These are phyloP conservation scores for Linaria vulgaris DNA, from an alignment of 257 asterid genomes.

Conservation along the genomic window DNA sequence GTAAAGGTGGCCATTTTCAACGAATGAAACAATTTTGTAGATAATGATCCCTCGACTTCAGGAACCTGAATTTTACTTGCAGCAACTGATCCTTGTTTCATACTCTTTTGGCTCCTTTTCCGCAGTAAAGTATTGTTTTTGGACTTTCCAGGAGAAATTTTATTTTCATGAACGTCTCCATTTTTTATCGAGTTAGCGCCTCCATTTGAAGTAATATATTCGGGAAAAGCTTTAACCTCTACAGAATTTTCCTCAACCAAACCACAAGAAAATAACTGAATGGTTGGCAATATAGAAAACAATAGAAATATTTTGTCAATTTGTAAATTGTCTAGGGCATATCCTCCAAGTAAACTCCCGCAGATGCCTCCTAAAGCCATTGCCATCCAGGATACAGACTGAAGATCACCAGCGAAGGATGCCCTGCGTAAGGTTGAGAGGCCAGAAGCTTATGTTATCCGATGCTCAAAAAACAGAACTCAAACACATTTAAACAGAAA, in stretches of 20 bases:
- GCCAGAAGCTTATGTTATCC: constrained; percentile 19
- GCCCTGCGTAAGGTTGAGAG: constrained; percentile 60
- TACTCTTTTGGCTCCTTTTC: constrained; percentile 58
- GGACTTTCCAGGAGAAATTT: constrained; percentile 35
- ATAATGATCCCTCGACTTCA: constrained; percentile 41
- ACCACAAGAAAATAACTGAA: constrained; percentile 81
- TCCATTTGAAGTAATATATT: constrained; percentile 39
- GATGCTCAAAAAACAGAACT: constrained; percentile 16
- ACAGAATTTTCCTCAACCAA: constrained; percentile 66
- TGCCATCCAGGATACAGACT: constrained; percentile 95
- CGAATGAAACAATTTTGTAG: constrained; percentile 50
- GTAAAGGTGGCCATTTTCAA: constrained; percentile 64
- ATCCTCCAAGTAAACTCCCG: constrained; percentile 93
- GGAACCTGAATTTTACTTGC: constrained; percentile 32
- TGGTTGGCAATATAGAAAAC: constrained; percentile 67
- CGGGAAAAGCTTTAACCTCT: constrained; percentile 34
- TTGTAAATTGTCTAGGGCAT: constrained; percentile 54
- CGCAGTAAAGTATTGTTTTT: constrained; percentile 45
- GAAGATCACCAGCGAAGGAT: constrained; percentile 93
- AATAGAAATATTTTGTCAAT: constrained; percentile 67
- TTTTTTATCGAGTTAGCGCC: constrained; percentile 37
- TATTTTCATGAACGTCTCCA: constrained; percentile 34
- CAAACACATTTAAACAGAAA: background rate
- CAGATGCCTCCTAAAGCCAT: constrained; percentile 97
- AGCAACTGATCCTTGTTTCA: constrained; percentile 30